A percentile compares a stretch with the other conserved stretches of the same genome.
Conservation (phyloP, 306 rosid genomes). For the Cicer arietinum region DNA sequence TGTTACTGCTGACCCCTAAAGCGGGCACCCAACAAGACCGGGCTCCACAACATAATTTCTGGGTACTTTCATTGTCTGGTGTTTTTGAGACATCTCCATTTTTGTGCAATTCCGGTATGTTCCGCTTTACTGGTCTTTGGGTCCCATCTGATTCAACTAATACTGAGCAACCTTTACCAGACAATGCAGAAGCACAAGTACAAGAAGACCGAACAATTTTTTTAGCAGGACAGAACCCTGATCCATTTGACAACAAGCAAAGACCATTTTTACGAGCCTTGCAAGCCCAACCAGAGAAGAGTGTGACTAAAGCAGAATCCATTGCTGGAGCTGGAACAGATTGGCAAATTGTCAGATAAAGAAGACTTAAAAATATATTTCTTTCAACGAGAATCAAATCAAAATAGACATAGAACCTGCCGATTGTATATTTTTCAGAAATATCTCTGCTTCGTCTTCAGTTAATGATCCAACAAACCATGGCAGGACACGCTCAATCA, state of each 20-base stretch:
- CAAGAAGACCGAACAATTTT: conserved; percentile 58
- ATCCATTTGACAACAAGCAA: conserved; percentile 78
- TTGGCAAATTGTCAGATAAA: conserved; percentile 50
- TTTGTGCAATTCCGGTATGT: conserved; percentile 51
- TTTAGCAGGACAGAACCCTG: conserved; percentile 86
- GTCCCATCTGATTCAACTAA: conserved; percentile 58
- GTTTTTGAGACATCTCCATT: conserved; percentile 49
- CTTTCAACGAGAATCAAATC: conserved; percentile 37
- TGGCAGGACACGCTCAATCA: conserved; percentile 92
- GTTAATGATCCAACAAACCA: conserved; percentile 86
- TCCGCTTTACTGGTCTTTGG: conserved; percentile 68
- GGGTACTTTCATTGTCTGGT: conserved; percentile 54
- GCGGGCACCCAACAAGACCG: conserved; percentile 91
- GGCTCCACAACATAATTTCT: conserved; percentile 63
- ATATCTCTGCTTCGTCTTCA: conserved; percentile 73
- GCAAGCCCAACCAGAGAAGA: conserved; percentile 98
- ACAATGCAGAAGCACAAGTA: conserved; percentile 59
- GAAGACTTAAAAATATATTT: conserved; percentile 24
- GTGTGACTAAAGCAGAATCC: conserved; percentile 92
- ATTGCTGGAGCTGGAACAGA: conserved; percentile 81
- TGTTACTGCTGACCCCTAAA: conserved; percentile 86
- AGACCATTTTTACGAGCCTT: conserved; percentile 90
- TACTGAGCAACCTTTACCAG: conserved; percentile 60
- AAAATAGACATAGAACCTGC: conserved; percentile 75
- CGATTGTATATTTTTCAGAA: conserved; percentile 83